phyloP scores from a whole-genome alignment of 306 rosid genomes.

The Castanea crenata region DNA sequence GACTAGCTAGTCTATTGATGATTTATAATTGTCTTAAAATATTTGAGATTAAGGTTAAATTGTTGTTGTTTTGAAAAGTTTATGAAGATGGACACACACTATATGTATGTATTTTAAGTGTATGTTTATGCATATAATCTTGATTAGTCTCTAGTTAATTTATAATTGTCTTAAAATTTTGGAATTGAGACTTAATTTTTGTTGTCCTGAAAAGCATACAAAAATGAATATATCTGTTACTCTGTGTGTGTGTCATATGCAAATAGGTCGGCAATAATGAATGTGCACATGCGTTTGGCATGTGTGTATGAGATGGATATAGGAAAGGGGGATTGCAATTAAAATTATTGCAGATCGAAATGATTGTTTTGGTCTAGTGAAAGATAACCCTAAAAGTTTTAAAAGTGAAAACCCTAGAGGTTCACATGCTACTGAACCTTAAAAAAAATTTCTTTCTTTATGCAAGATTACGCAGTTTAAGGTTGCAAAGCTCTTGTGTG shows the following conservation, averaged over 20 bases:
- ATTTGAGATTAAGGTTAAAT: no score
- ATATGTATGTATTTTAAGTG: background rate
- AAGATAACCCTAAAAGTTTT: background rate
- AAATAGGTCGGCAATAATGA: background rate
- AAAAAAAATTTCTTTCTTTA: background rate
- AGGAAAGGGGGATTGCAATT: background rate
- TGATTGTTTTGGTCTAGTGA: background rate
- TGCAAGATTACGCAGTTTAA: background rate
- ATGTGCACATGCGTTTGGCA: background rate
- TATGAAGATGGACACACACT: background rate
- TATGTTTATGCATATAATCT: background rate
- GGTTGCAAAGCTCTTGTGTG: background rate
- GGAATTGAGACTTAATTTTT: no score
- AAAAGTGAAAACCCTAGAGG: constrained; percentile 1
- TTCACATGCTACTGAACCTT: background rate
- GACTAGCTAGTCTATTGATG: no score
- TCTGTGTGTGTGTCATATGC: no score
- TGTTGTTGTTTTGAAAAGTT: no score
- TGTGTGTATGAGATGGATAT: background rate
- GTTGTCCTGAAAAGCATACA: no score
- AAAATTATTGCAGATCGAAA: background rate
- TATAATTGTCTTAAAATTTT: no score
- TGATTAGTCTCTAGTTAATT: no score
- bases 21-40: no score
- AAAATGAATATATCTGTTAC: no score